Evolutionary conservation across 768 basidiomycete species (phyloP), one percentile per base, ranked within the genome.

Genomic region (Mycena metata): DNA sequence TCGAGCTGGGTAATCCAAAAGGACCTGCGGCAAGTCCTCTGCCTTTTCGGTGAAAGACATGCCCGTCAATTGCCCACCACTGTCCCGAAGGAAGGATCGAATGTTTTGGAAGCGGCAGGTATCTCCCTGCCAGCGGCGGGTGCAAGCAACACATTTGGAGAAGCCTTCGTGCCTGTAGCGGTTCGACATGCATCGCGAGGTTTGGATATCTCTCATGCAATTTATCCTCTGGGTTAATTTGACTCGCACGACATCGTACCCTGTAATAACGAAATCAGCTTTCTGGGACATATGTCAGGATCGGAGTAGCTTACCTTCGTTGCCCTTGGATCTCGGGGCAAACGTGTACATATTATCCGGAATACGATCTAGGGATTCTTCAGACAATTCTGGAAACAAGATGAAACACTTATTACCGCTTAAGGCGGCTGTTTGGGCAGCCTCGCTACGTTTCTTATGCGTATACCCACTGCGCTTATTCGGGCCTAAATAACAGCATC

Each of bases 31-130:
- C 69, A 90, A 89, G 2, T 85, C 79, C 65, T 85, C 86, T 67
- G 87, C 86, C 67, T 83, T 85, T 78, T 91, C 90, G 39, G 88
- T 86, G 72, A 94, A 95, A 71, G 89, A 88, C 60, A 92, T 86
- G 23, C 89, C 91, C 50, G 88, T 83, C 52, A 93, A 86, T 47
- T 85, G 84, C 67, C 85, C 79, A 45, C 89, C 82, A 45, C 78
- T 69, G 67, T 92, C 88, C 69, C 91, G 89, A 73, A 92, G 81
- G 78, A 95, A 91, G 75, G 88, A 92, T 21, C 93, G 88, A 70
- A 95, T 91, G n/a, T 89, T 89, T 76, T 94, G 93, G 79, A 95
- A 95, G 26, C 93, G 89, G 75, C 93, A 95, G 3, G 92, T 94
- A 76, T 95, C 93, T 45, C 93, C 93, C 0, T 92, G 92, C 93